Evolutionary conservation across 495 filamentous ascomycete genomes (phyloP), one percentile per base, ranked within the genome.

Genomic region (Penicillium odoratum): DNA sequence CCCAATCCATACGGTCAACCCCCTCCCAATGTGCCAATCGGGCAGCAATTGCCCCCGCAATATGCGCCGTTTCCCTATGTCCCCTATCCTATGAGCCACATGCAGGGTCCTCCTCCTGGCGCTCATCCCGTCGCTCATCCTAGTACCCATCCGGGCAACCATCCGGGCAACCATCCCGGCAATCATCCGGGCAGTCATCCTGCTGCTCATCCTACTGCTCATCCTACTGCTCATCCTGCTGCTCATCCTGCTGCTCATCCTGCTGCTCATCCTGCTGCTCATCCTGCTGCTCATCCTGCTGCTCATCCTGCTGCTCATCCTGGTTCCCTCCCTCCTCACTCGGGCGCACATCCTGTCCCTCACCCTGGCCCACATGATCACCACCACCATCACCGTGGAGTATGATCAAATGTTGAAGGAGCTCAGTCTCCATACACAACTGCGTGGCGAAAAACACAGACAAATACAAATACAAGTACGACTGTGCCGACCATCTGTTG

Each of bases 21-120:
- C 7, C 59, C 62, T 11, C 51, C 54, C 36, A 48, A 59, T 31
- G 57, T 55, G 40, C 42, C 60, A 15, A 40, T 40, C 40, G 61
- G 63, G 16, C 65, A 65, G 25, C 68, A 61, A 0, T 66, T 67
- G 61, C 63, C 63, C 4, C 36, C 60, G 6, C 68, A 69, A 13
- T 69, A 60, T 43, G 63, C 66, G 11, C 66, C 66, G 15, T 64
- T 67, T 53, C 68, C 65, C 13, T 69, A 67, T 43, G 55, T 57
- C 6, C 61, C 51, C 5, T 69, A 66, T 53, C 54, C 54, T 10
- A 51, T 65, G 61, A 53, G 46, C 10, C 56, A 33, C 43, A 21
- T 59, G 33, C 58, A 48, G 30, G 58, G 48, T 38, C 51, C 57
- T n/a, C 59, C 48, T 6, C 31, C 52, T 21, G 40, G 56, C 31